Conservation (phyloP, 768 basidiomycete species). For the Agrocybe pediades region DNA sequence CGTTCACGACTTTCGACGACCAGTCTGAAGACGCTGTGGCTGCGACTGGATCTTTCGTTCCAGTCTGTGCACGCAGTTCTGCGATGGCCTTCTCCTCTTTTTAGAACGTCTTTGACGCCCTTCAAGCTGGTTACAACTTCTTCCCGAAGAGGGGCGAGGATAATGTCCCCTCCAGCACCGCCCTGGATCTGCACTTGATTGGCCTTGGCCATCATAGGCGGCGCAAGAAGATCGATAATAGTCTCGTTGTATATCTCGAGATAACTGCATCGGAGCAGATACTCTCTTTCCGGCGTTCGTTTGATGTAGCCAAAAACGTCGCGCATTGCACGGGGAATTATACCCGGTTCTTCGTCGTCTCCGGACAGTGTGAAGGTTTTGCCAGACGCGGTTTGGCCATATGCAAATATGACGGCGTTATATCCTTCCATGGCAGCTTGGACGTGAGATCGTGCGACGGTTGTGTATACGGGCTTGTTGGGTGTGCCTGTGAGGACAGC, state of each 20-base stretch:
- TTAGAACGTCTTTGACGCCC: conserved; percentile 82
- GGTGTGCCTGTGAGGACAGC: conserved; percentile 77
- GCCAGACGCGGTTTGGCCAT: conserved; percentile 85
- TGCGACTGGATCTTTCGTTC: conserved; percentile 94
- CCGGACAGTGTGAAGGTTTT: conserved; percentile 66
- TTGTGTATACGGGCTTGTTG: conserved; percentile 78
- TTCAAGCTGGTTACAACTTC: conserved; percentile 93
- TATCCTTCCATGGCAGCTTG: conserved; percentile 95
- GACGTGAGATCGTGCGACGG: conserved; percentile 77
- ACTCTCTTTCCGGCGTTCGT: conserved; percentile 77
- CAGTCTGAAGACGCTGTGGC: conserved; percentile 92
- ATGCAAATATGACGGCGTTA: conserved; percentile 95
- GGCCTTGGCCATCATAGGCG: conserved; percentile 50
- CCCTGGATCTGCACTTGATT: conserved; percentile 79
- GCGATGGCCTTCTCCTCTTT: conserved; percentile 83
- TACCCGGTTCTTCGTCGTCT: conserved; percentile 83
- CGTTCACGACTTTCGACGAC: conserved; percentile 88
- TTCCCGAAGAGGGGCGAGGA: conserved; percentile 80
- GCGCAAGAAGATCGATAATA: conserved; percentile 84
- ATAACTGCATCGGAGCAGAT: conserved; percentile 93
- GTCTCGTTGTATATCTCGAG: conserved; percentile 97
- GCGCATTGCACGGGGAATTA: conserved; percentile 90
- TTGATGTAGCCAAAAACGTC: conserved; percentile 89
- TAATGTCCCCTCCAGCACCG: conserved; percentile 55
- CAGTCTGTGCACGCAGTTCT: conserved; percentile 97